Conservation (phyloP, 176 grass and related monocot genomes). For the Oryza brachyantha region DNA sequence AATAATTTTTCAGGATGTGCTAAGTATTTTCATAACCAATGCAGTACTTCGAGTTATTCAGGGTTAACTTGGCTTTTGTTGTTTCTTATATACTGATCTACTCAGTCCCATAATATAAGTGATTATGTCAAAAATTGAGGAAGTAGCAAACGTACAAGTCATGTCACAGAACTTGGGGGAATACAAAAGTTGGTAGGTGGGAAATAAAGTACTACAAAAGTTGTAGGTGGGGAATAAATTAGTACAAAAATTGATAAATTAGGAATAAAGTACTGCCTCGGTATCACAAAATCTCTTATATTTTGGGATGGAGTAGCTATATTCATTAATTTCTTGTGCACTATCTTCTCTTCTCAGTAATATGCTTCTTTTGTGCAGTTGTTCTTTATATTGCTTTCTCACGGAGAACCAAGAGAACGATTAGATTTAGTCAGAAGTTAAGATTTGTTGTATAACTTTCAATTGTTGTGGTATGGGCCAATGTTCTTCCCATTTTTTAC, state of each 20-base stretch:
- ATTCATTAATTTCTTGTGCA: not conserved
- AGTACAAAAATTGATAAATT: too few relatives aligned
- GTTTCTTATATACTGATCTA: slow-evolving; percentile 3
- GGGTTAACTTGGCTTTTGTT: slow-evolving; percentile 37
- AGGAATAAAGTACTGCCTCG: too few relatives aligned
- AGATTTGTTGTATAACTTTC: slow-evolving; percentile 77
- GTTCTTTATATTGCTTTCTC: slow-evolving; percentile 78
- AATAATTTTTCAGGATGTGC: slow-evolving; percentile 68
- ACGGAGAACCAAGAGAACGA: slow-evolving; percentile 67
- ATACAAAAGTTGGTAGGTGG: too few relatives aligned
- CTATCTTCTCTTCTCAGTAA: not conserved
- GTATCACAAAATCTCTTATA: too few relatives aligned
- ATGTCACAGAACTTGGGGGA: too few relatives aligned
- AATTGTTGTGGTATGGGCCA: slow-evolving; percentile 61
- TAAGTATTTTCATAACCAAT: slow-evolving; percentile 97
- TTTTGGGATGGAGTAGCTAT: too few relatives aligned
- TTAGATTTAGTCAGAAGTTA: slow-evolving; percentile 65
- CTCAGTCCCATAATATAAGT: too few relatives aligned
- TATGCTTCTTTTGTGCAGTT: slow-evolving; percentile 48
- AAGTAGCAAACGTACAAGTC: too few relatives aligned
- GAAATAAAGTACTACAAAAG: too few relatives aligned
- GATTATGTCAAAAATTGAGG: too few relatives aligned
- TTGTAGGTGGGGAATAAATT: too few relatives aligned
- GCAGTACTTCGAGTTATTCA: slow-evolving; percentile 82
- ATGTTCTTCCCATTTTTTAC: slow-evolving; percentile 77